Conservation (phyloP, 805 yeast species). For the Candida gorgasii region DNA sequence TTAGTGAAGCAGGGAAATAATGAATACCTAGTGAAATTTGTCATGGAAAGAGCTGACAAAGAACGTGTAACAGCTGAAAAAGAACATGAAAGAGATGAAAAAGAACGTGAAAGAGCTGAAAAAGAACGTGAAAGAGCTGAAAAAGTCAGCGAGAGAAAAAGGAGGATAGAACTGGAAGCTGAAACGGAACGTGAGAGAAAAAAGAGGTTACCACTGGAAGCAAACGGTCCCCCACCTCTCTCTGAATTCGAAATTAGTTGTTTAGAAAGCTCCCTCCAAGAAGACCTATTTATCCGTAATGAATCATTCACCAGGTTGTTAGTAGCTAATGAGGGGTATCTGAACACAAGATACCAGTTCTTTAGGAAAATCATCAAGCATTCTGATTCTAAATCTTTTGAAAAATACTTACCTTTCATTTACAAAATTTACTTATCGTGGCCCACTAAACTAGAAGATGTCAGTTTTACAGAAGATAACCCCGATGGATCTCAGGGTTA, state of each 20-base stretch:
- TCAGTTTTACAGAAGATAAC: not conserved
- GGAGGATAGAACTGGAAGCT: not conserved
- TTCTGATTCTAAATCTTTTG: not conserved
- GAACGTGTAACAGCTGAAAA: not conserved
- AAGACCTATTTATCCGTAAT: not conserved
- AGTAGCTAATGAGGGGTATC: not conserved
- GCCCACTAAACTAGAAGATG: not conserved
- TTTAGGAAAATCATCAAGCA: not conserved
- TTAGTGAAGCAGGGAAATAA: constrained; percentile 1
- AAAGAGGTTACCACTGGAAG: not conserved
- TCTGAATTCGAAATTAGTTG: not conserved
- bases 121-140: too few relatives aligned
- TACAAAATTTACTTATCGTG: constrained; percentile 1
- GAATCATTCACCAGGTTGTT: constrained; percentile 1
- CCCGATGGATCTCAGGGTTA: constrained; percentile 3
- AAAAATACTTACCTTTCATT: not conserved
- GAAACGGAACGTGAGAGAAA: too few relatives aligned
- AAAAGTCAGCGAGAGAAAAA: too few relatives aligned
- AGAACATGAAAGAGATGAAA: too few relatives aligned
- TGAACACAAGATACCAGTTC: not conserved
- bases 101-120: too few relatives aligned
- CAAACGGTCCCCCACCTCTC: not conserved
- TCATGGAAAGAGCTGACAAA: not conserved
- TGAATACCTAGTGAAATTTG: not conserved
- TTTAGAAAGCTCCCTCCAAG: not conserved